phyloP scores from a whole-genome alignment of 1,284 basidiomycete genomes.

The Mycena sp. region DNA sequence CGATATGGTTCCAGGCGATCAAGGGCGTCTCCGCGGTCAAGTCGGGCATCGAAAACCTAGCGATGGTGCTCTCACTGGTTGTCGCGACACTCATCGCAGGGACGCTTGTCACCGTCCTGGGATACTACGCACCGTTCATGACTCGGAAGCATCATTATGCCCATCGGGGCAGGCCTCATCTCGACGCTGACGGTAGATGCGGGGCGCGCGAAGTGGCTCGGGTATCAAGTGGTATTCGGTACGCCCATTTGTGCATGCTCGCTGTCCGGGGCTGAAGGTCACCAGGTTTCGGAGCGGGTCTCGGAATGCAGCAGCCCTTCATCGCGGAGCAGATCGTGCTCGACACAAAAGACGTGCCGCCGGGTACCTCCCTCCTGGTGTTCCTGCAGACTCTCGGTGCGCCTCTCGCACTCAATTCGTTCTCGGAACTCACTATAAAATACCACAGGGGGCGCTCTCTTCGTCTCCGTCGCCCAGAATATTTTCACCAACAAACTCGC shows the following conservation, averaged over 20 bases:
- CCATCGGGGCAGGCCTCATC: constrained; percentile 21
- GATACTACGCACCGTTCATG: constrained; percentile 23
- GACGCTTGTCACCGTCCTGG: not conserved
- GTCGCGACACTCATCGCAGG: constrained; percentile 14
- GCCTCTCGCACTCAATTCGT: not conserved
- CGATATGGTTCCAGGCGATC: constrained; percentile 26
- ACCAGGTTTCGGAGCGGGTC: constrained; percentile 17
- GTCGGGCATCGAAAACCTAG: constrained; percentile 21
- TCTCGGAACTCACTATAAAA: not conserved
- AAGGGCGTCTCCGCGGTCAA: constrained; percentile 17
- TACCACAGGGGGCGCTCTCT: constrained; percentile 16
- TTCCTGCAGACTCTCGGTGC: constrained; percentile 21
- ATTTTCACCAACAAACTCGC: constrained; percentile 7
- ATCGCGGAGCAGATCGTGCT: constrained; percentile 21
- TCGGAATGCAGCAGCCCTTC: constrained; percentile 23
- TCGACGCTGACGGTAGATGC: constrained; percentile 17
- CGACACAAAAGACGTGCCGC: constrained; percentile 1
- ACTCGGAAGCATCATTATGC: constrained; percentile 9
- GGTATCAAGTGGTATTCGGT: constrained; percentile 21
- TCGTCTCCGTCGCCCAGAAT: constrained; percentile 22
- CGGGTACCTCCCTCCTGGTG: constrained; percentile 14
- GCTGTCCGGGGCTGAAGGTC: not conserved
- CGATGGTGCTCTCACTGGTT: constrained; percentile 19
- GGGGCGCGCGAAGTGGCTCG: constrained; percentile 13
- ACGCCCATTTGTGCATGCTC: not conserved